A percentile compares a stretch with the other conserved stretches of the same genome.
Evolutionary conservation across 169 alveolate genomes (phyloP).

Genomic region (Eimeria necatrix): DNA sequence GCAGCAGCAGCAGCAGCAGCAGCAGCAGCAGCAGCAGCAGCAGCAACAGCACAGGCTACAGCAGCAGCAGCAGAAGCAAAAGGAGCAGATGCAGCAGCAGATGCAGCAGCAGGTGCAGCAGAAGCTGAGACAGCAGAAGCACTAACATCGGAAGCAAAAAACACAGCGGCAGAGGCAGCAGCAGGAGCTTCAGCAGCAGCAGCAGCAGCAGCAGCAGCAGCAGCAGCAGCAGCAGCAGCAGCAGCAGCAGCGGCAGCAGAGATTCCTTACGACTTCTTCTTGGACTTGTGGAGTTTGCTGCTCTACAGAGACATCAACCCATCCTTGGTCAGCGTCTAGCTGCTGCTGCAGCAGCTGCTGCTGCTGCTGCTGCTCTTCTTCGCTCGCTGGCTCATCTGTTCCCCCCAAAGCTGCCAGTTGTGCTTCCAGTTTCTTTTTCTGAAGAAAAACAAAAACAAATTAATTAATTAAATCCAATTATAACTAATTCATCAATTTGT

Average conservation of each 20-base stretch:
- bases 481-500: too few species aligned
- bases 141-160: not conserved
- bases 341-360: constrained; percentile 8
- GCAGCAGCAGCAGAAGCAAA: not conserved
- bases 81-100: not conserved
- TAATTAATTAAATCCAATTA: not conserved
- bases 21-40: not conserved
- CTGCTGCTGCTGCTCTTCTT: not conserved
- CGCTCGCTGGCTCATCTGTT: not conserved
- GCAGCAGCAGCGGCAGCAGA: constrained; percentile 41
- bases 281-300: not conserved
- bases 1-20: constrained; percentile 4
- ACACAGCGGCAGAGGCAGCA: not conserved
- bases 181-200: not conserved
- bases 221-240: not conserved
- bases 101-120: not conserved
- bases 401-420: not conserved
- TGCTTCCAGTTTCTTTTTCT: constrained; percentile 54
- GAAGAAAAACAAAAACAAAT: not conserved
- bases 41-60: not conserved
- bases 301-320: constrained; percentile 27
- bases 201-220: constrained; percentile 19
- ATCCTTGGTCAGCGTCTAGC: constrained; percentile 16
- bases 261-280: not conserved
- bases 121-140: not conserved